Evolutionary conservation across 2,329 filamentous ascomycete genomes (phyloP).

Genomic region (Didymella pinodella): DNA sequence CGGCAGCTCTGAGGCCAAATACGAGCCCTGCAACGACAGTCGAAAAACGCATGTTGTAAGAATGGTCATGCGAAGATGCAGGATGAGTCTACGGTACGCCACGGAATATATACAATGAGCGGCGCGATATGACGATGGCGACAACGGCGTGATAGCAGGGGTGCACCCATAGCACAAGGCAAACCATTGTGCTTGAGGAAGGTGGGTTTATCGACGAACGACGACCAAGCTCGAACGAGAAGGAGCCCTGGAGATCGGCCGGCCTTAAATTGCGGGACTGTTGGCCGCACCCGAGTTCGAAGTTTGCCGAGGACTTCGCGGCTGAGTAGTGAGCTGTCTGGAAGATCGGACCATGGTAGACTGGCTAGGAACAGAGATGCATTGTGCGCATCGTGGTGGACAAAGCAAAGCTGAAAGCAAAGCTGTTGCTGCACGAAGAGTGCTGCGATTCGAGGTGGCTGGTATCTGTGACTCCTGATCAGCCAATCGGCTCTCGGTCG

Average conservation of each 20-base stretch:
- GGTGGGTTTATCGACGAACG: conserved; percentile 33
- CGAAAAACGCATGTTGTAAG: conserved; percentile 38
- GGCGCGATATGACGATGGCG: conserved; percentile 24
- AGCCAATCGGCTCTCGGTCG: conserved; percentile 14
- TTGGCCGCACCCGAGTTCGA: conserved; percentile 13
- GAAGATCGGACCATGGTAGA: too few relatives aligned
- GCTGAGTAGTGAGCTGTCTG: not conserved
- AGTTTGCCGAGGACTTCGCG: conserved; percentile 2
- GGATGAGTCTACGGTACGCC: not conserved
- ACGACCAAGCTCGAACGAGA: conserved; percentile 35
- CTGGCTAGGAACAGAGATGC: not conserved
- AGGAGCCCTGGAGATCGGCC: conserved; percentile 38
- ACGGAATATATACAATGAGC: conserved; percentile 11
- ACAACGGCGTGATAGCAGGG: conserved; percentile 25
- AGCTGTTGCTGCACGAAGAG: not conserved
- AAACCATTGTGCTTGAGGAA: conserved; percentile 35
- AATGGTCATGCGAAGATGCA: conserved; percentile 20
- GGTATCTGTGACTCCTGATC: not conserved
- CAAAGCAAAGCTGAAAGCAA: not conserved
- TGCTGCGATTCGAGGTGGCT: not conserved
- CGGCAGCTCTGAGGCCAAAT: conserved; percentile 37
- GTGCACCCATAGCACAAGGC: conserved; percentile 24
- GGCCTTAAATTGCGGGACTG: conserved; percentile 20
- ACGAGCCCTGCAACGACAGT: conserved; percentile 32
- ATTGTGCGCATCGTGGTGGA: not conserved